Percentiles rank a stretch among this genome's conserved stretches.
Evolutionary conservation across 345 rosid species (phyloP).

Genomic region (Noccaea bulbosa): DNA sequence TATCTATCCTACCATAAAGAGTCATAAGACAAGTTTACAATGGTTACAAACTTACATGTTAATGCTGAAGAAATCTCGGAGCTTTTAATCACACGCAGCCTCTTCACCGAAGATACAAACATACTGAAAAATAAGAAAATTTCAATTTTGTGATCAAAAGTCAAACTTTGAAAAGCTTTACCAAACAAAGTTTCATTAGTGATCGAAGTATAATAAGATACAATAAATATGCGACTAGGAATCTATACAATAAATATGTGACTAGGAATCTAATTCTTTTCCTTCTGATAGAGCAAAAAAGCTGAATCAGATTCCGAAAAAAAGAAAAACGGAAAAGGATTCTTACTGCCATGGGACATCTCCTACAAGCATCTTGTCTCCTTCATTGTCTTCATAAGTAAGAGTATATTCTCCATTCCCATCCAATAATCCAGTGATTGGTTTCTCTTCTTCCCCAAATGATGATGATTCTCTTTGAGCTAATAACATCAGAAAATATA

Average conservation of each 20-base stretch:
- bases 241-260: constrained; percentile 33
- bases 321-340: constrained; percentile 41
- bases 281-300: constrained; percentile 28
- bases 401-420: constrained; percentile 96
- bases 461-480: constrained; percentile 80
- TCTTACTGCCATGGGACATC: constrained; percentile 99
- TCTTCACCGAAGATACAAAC: constrained; percentile 90
- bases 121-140: constrained; percentile 55
- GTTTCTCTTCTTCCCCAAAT: constrained; percentile 66
- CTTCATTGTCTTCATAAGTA: constrained; percentile 96
- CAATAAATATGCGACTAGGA: constrained; percentile 30
- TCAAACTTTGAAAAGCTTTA: constrained; percentile 8
- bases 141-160: background rate
- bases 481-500: constrained; percentile 28
- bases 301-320: constrained; percentile 45
- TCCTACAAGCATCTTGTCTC: constrained; percentile 99
- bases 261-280: constrained; percentile 48
- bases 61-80: constrained; percentile 56
- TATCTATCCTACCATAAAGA: background rate
- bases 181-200: constrained; percentile 4
- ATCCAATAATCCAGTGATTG: constrained; percentile 66
- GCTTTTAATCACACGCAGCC: constrained; percentile 88
- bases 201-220: constrained; percentile 7
- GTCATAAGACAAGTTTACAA: background rate
- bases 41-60: constrained; percentile 31